Evolutionary conservation across 164 flowering plant genomes (phyloP), one percentile per base, ranked within the genome.

Genomic region (Stephania yunnanensis): DNA sequence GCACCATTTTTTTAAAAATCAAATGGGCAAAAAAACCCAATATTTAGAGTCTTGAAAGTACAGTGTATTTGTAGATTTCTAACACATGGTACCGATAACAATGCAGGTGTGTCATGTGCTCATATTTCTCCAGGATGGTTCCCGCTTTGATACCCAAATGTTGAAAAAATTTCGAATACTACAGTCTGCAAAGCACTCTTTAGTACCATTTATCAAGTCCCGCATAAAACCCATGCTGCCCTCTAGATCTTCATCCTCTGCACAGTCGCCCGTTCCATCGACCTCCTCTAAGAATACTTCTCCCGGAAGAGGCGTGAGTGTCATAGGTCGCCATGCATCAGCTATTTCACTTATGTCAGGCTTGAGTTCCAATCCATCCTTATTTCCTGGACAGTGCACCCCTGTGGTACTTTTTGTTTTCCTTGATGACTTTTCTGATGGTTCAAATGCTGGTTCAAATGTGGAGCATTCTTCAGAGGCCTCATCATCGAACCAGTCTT

Each of bases 71-170:
- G 22, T 79, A 67, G 31, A 31, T 22, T 46, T 71, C 70, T 45
- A 65, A 46, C 73, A 72, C 71, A 55, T 79, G 73, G 77, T 73
- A 61, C 66, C 15, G 75, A 78, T 80, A 78, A 83, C 71, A 76
- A 81, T 85, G 89, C 95, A 94, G 98, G 98, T 92, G 29, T 92
- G 97, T 83, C 98, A 94, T 86, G 82, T 90, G n/a, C 81, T 94
- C 75, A 78, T 94, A 78, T 87, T 85, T 74, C 83, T 92, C 73
- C 89, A 87, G 74, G 97, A 92, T 76, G 98, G 97, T n/a, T 88
- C 92, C 6, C 89, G 76, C 68, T 91, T 94, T 74, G 90, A 90
- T 79, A 86, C 91, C 46, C 87, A 90, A 72, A 44, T 80, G 64
- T 75, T 92, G 85, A 89, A 87, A 84, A 91, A 82, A 61, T 87